Evolutionary conservation across 192 early-diverging fungal genomes (phyloP), one percentile per base, ranked within the genome.

Genomic region (Entomortierella lignicola): DNA sequence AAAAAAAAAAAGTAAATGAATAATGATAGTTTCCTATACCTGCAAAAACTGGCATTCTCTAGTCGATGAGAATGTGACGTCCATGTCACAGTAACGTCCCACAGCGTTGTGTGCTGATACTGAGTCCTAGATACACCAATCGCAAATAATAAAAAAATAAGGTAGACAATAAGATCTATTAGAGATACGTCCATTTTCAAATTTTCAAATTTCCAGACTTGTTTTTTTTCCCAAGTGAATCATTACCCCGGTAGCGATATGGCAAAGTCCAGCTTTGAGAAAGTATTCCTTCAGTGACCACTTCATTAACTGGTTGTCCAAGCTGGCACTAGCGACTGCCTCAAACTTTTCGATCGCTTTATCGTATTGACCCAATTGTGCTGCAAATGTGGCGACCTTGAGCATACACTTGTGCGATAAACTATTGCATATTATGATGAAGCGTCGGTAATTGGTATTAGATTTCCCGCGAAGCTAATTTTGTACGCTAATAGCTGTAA

Each of bases 211-310:
- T n/a, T n/a, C n/a, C n/a, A n/a, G n/a, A n/a, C n/a, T n/a, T n/a
- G n/a, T n/a, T n/a, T n/a, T n/a, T n/a, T 27, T 8, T 37, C 32
- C 15, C 17, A 48, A 27, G 17, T 15, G 48, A 20, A 32, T 43
- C 18, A 10, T 66, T 85, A 94, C 91, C 52, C 86, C 86, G 43
- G 91, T 88, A 61, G 92, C 94, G 52, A 99, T 84, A 61, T 94
- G 89, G 71, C 97, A 99, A 60, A 99, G 79, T 20, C 93, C 95
- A 15, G 97, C 94, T 82, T 99, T 99, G 80, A 99, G 86, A 64
- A 99, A 94, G 86, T 98, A 97, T 60, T 99, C 97, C 62, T 96
- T 94, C 27, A 99, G 81, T 21, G 96, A 97, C 93, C 95, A 99
- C 80, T 95, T 95, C 55, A 95, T 94, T 29, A 99, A 86, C 58